Evolutionary conservation across 768 basidiomycete species (phyloP), one percentile per base, ranked within the genome.

Genomic region (Tulasnella sp.): DNA sequence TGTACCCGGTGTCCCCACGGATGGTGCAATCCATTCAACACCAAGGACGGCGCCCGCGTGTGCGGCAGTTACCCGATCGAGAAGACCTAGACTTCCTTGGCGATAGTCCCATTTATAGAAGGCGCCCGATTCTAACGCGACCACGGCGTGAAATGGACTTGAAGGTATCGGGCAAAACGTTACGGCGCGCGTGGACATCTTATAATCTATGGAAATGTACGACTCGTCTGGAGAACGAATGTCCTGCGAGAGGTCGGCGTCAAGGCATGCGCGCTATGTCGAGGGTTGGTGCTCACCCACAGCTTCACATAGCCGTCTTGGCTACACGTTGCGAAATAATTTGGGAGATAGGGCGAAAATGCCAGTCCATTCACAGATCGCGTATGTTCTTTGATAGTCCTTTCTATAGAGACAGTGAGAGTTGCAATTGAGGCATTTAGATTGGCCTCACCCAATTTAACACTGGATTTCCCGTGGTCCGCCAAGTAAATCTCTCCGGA

Each of bases 51-150:
- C 75, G 0, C 80, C 79, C 6, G 77, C 73, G 68, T 90, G 87
- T 0, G 87, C 86, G 5, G 86, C 77, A 5, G 80, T 76, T 17
- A 89, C 69, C 19, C 81, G 78, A 64, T 87, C 86, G 0, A 86
- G 71, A 48, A 78, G 75, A 4, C 85, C 84, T 5, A 80, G 77
- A 62, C 84, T 83, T 3, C 84, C 84, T 78, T 83, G 82, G 7
- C 79, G 77, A 52, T 89, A 70, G 64, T 90, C 87, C 84, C 86
- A 89, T 59, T 54, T 43, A 15, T 48, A 48, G 40, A 61, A 21
- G 12, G 27, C 48, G 0, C 60, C 60, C 15, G 21, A 42, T 43
- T 60, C 60, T 7, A 59, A 11, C 21, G 48, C 60, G 6, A 61
- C 59, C 6, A 61, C 61, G 2, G 43, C 46, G 14, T 60, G 35